Percentiles rank a stretch among this genome's conserved stretches.
These are phyloP conservation scores for Fusarium sp. DNA, from an alignment of 2,329 filamentous ascomycete genomes.

Conservation along the genomic window DNA sequence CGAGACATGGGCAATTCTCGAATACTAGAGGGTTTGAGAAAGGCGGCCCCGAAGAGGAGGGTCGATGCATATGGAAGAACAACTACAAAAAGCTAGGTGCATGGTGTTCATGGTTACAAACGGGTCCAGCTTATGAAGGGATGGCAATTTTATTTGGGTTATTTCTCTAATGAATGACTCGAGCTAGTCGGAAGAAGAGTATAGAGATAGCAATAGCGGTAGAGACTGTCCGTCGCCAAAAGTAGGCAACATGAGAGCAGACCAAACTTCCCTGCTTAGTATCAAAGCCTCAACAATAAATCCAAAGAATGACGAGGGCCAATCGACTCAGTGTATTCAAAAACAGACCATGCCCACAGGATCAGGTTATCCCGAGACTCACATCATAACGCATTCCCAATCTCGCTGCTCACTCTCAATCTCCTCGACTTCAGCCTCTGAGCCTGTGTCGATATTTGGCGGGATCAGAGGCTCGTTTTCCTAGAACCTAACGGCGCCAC, in stretches of 20 bases:
- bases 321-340: slow-evolving; percentile 1
- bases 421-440: slow-evolving; percentile 31
- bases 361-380: slow-evolving; percentile 15
- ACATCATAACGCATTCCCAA: slow-evolving; percentile 32
- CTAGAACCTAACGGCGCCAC: slow-evolving; percentile 39
- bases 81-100: slow-evolving; percentile 34
- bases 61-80: slow-evolving; percentile 16
- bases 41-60: background rate
- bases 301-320: slow-evolving; percentile 15
- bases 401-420: slow-evolving; percentile 4
- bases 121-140: slow-evolving; percentile 40
- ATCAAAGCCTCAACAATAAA: slow-evolving; percentile 1
- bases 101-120: slow-evolving; percentile 41
- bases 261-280: slow-evolving; percentile 3
- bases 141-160: slow-evolving; percentile 39
- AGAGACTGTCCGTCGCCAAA: slow-evolving; percentile 32
- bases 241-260: slow-evolving; percentile 6
- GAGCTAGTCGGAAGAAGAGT: slow-evolving; percentile 35
- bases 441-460: slow-evolving; percentile 20
- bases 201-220: slow-evolving; percentile 27
- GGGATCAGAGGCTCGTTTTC: slow-evolving; percentile 35
- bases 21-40: slow-evolving; percentile 57
- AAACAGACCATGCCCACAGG: background rate
- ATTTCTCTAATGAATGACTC: slow-evolving; percentile 42
- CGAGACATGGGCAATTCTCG: slow-evolving; percentile 87